These are phyloP conservation scores for Pharnaceum exiguum DNA, from an alignment of 148 eudicot species.

Conservation along the genomic window DNA sequence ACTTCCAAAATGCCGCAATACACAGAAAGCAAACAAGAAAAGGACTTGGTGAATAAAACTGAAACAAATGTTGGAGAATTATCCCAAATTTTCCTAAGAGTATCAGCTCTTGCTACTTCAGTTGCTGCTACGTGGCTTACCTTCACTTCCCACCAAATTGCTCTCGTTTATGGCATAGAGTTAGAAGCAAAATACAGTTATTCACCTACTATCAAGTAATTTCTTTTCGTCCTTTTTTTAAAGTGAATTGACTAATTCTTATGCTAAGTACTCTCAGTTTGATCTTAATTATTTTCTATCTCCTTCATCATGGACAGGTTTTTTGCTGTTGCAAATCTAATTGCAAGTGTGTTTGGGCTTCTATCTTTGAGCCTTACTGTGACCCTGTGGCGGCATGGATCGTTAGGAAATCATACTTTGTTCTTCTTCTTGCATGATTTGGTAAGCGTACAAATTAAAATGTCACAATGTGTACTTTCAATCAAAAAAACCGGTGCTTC, in stretches of 20 bases:
- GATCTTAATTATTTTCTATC: background rate
- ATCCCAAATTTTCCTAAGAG: constrained; percentile 26
- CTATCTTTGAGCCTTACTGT: constrained; percentile 29
- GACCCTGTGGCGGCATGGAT: constrained; percentile 18
- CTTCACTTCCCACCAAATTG: constrained; percentile 39
- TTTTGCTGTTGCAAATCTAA: constrained; percentile 40
- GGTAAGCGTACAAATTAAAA: constrained; percentile 39
- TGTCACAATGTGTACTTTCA: no score
- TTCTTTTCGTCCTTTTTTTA: background rate
- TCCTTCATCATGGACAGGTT: constrained; percentile 35
- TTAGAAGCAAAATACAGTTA: constrained; percentile 56
- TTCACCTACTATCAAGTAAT: constrained; percentile 60
- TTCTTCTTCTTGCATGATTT: constrained; percentile 67
- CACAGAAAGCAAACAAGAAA: constrained; percentile 14
- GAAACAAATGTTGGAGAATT: constrained; percentile 3
- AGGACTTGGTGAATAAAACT: background rate
- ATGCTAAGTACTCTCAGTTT: background rate
- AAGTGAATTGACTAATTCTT: background rate
- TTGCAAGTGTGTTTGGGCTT: constrained; percentile 33
- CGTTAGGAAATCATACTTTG: constrained; percentile 23
- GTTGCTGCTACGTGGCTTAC: constrained; percentile 40
- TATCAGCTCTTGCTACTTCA: constrained; percentile 33
- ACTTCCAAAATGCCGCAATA: constrained; percentile 11
- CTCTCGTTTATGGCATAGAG: constrained; percentile 29
- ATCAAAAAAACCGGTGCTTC: no score